Conservation (phyloP, 257 asterid genomes). For the Petunia axillaris region DNA sequence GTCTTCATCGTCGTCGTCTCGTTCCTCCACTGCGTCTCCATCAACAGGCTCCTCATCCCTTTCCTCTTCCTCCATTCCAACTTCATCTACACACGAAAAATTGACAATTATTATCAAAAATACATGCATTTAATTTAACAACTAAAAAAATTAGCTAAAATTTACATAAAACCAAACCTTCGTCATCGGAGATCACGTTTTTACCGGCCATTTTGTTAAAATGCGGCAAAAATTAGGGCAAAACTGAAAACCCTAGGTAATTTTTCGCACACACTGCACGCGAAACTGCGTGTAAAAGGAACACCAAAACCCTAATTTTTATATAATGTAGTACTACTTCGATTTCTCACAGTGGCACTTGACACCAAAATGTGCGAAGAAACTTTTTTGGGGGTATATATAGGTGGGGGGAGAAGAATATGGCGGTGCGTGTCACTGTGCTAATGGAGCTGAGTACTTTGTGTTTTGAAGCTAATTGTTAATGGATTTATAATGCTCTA, state of each 20-base stretch:
- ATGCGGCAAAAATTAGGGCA: conserved; percentile 30
- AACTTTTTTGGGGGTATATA: background rate
- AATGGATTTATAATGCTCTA: too few species aligned
- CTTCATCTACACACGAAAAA: conserved; percentile 53
- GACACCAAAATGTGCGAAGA: background rate
- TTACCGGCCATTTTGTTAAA: conserved; percentile 60
- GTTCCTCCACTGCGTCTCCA: conserved; percentile 53
- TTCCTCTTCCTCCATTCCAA: conserved; percentile 70
- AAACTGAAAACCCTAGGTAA: conserved; percentile 49
- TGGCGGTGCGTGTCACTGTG: background rate
- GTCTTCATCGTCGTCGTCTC: conserved; percentile 76
- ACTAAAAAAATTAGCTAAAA: background rate
- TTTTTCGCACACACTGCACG: conserved; percentile 5
- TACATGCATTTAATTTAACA: background rate
- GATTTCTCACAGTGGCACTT: background rate
- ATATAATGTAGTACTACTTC: background rate
- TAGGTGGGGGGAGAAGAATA: background rate
- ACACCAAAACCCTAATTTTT: background rate
- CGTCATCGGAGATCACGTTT: conserved; percentile 77
- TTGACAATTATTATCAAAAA: background rate
- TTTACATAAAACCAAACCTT: conserved; percentile 45
- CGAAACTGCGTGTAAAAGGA: background rate
- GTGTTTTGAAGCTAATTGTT: too few species aligned
- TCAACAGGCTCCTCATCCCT: conserved; percentile 63
- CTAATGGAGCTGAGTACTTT: too few species aligned